Percentiles rank a stretch among this genome's conserved stretches.
Conservation (phyloP, 2,329 filamentous ascomycete genomes). For the Tolypocladium endophyticum region DNA sequence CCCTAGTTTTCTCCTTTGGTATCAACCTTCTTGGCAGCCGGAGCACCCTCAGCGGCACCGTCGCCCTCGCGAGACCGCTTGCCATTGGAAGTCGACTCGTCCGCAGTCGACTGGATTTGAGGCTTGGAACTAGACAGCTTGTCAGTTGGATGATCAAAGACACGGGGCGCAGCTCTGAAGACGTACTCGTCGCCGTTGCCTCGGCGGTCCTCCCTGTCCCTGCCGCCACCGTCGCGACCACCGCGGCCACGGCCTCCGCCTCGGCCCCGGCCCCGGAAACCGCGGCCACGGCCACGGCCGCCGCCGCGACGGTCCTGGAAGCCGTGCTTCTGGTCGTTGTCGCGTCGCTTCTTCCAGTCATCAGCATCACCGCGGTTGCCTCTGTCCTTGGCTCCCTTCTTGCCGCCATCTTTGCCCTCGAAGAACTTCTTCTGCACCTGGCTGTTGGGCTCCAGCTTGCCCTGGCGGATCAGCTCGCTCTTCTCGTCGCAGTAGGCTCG, state of each 20-base stretch:
- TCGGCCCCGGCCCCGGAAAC: conserved; percentile 29
- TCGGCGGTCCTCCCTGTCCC: conserved; percentile 17
- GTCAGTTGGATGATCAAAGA: conserved; percentile 5
- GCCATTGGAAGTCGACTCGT: conserved; percentile 26
- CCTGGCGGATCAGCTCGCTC: conserved; percentile 58
- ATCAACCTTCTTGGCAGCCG: conserved; percentile 53
- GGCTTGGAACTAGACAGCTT: conserved; percentile 14
- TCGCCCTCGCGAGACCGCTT: conserved; percentile 49
- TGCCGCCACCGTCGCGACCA: conserved; percentile 19
- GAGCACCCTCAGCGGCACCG: conserved; percentile 26
- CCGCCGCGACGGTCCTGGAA: conserved; percentile 39
- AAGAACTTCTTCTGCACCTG: conserved; percentile 33
- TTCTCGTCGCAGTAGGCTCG: conserved; percentile 76
- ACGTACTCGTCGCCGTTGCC: conserved; percentile 23
- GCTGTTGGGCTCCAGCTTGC: conserved; percentile 52
- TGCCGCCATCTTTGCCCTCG: conserved; percentile 31
- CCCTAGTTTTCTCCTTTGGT: conserved; percentile 28
- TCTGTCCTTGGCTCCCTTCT: conserved; percentile 19
- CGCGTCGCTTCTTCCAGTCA: conserved; percentile 56
- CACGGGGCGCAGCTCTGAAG: neutral
- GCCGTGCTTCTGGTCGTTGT: conserved; percentile 50
- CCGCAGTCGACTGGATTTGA: conserved; percentile 34
- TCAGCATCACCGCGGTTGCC: conserved; percentile 32
- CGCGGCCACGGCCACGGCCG: conserved; percentile 24
- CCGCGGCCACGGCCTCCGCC: conserved; percentile 27